Evolutionary conservation across 164 flowering plant genomes (phyloP).

Genomic region (Vitis vinifera): ASM3070453v1 NC_081822.1:23503501-23504000

Average conservation of each 20-base stretch:
- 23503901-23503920: conserved; percentile 88
- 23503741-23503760: conserved; percentile 37
- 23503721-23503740: conserved; percentile 32
- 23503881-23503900: conserved; percentile 82
- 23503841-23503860: conserved; percentile 73
- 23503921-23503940: conserved; percentile 92
- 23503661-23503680: conserved; percentile 35
- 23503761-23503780: conserved; percentile 40
- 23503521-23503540: not conserved
- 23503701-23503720: conserved; percentile 64
- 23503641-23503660: conserved; percentile 37
- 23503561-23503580: conserved; percentile 73
- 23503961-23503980: conserved; percentile 81
- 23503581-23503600: conserved; percentile 52
- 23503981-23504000: conserved; percentile 1
- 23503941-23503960: conserved; percentile 81
- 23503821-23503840: conserved; percentile 22
- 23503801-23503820: conserved; percentile 23
- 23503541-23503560: conserved; percentile 5
- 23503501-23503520: conserved; percentile 2
- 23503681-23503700: conserved; percentile 87
- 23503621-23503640: conserved; percentile 33
- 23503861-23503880: conserved; percentile 96
- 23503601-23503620: conserved; percentile 26
- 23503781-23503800: conserved; percentile 29